phyloP scores from a whole-genome alignment of 2,329 filamentous ascomycete species.

The Cladobotryum mycophilum region DNA sequence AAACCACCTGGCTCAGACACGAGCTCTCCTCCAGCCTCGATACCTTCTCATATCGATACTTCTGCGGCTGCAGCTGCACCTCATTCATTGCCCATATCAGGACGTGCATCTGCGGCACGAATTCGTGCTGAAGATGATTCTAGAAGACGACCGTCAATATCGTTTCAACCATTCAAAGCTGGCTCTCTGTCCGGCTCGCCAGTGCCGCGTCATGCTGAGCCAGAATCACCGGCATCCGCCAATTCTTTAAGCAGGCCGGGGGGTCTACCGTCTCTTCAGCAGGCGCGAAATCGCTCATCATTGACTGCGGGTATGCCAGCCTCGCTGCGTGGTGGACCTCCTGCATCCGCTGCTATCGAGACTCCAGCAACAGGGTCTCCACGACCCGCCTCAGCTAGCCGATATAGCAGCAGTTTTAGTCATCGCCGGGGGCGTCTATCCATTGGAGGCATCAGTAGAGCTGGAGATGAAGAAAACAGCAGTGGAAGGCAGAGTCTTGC shows the following conservation, averaged over 20 bases:
- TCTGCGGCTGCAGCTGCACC: constrained; percentile 41
- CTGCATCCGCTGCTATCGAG: constrained; percentile 54
- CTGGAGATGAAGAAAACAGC: constrained; percentile 63
- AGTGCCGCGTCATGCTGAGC: constrained; percentile 41
- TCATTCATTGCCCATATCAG: constrained; percentile 47
- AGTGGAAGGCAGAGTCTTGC: constrained; percentile 74
- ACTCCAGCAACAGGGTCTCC: constrained; percentile 70
- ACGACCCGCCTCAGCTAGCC: constrained; percentile 67
- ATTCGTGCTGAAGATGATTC: constrained; percentile 46
- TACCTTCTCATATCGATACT: constrained; percentile 34
- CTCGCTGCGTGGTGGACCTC: constrained; percentile 57
- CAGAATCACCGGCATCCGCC: constrained; percentile 50
- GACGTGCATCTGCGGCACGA: constrained; percentile 24
- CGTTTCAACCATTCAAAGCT: constrained; percentile 93
- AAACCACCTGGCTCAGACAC: constrained; percentile 55
- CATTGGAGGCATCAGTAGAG: constrained; percentile 63
- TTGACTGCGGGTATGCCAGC: constrained; percentile 70
- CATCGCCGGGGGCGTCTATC: constrained; percentile 75
- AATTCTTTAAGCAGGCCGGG: constrained; percentile 44
- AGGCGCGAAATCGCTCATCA: constrained; percentile 63
- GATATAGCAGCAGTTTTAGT: constrained; percentile 91
- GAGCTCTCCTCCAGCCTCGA: constrained; percentile 51
- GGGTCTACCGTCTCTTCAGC: constrained; percentile 39
- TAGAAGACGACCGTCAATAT: constrained; percentile 71
- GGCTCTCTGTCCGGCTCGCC: constrained; percentile 91